Evolutionary conservation across 2,329 filamentous ascomycete genomes (phyloP), one percentile per base, ranked within the genome.

Genomic region (Pseudocercospora vitis): DNA sequence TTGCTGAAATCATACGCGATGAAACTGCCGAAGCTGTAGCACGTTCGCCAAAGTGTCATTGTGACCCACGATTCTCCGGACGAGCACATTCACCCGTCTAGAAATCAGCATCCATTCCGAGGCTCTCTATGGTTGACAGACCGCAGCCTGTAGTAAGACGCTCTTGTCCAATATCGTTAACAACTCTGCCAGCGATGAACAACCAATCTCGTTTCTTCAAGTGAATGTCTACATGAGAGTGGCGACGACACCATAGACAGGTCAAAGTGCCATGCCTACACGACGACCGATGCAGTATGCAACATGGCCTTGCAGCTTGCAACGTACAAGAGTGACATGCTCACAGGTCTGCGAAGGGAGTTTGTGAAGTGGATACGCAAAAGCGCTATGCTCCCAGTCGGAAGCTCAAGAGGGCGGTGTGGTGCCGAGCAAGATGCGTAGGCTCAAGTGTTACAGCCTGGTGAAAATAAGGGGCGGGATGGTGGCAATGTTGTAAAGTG

Each of bases 81-180:
- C 85, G 84, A 0, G 83, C 78, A 42, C 88, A 73, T 67, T 88
- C 85, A 56, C 84, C 83, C 84, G 7, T 84, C 83, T 1, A 84
- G 85, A 48, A 48, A 21, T 45, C 8, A 44, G 37, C 47, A 39
- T 45, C 14, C 21, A 21, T 3, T 19, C 11, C 14, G 2, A 9
- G 14, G 33, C 33, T 19, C 5, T 3, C 9, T 3, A 18, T 4
- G 9, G 6, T 29, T 29, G 21, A 7, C 35, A 39, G 3, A 39
- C 35, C 46, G 21, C 35, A 48, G 29, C 46, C 46, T 2, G 46
- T 31, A 5, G 46, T 86, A 60, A 87, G 66, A 66, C 87, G 78
- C 59, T 85, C 85, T 70, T 88, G 85, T 1, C 85, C 85, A 14
- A 88, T 71, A 74, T 86, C 86, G 55, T 88, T 84, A 52, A 89